Percentiles rank a stretch among this genome's conserved stretches.
Conservation (phyloP, 768 basidiomycete species). For the Austroboletus eburneus region DNA sequence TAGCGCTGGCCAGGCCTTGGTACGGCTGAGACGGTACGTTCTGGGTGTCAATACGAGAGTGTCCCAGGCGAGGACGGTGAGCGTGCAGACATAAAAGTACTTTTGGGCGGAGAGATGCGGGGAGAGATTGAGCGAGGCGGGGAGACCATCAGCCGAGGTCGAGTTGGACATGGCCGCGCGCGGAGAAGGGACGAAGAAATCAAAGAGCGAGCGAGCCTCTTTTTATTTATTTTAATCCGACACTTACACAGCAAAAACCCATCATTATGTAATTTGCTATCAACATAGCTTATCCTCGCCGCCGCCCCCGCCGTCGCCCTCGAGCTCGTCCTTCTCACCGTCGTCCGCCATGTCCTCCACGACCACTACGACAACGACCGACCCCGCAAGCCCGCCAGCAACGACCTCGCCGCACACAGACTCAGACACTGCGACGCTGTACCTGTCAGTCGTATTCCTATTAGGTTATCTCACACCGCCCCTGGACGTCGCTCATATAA, state of each 20-base stretch:
- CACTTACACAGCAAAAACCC: too few relatives aligned
- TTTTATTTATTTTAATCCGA: slow-evolving; percentile 7
- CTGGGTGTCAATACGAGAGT: slow-evolving; percentile 80
- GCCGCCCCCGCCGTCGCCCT: too few relatives aligned
- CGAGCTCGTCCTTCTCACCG: too few relatives aligned
- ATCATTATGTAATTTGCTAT: too few relatives aligned
- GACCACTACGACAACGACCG: too few relatives aligned
- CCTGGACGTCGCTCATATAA: background rate
- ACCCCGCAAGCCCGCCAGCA: too few relatives aligned
- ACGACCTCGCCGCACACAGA: slow-evolving; percentile 3
- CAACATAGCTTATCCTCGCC: too few relatives aligned
- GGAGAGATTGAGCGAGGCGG: slow-evolving; percentile 66
- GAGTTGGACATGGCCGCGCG: slow-evolving; percentile 23
- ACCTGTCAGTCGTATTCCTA: slow-evolving; percentile 33
- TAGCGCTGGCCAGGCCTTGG: slow-evolving; percentile 66
- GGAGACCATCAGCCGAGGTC: slow-evolving; percentile 32
- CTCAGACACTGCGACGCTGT: slow-evolving; percentile 22
- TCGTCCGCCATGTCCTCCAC: too few relatives aligned
- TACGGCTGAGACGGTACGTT: slow-evolving; percentile 65
- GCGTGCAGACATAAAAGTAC: slow-evolving; percentile 85
- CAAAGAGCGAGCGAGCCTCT: too few relatives aligned
- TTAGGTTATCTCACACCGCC: slow-evolving; percentile 18
- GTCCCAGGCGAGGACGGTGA: slow-evolving; percentile 89
- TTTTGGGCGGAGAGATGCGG: slow-evolving; percentile 82
- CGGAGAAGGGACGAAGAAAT: background rate